A percentile compares a stretch with the other conserved stretches of the same genome.
Evolutionary conservation across 495 filamentous ascomycete genomes (phyloP).

Genomic region (Rusavskia elegans): DNA sequence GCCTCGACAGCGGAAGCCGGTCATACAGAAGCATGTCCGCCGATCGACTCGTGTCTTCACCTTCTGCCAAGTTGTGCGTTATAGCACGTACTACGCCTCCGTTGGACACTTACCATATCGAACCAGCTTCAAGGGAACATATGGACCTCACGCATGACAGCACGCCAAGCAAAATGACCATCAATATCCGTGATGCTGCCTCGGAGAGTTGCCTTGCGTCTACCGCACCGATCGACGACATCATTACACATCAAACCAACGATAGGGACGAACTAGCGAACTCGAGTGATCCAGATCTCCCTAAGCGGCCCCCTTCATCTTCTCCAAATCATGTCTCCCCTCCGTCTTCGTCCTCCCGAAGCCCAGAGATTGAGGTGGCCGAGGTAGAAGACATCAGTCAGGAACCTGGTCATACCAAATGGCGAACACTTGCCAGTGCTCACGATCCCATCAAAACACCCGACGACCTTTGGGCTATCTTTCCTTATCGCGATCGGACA

Average conservation of each 20-base stretch:
- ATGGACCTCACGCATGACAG: slow-evolving; percentile 20
- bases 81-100: slow-evolving; percentile 18
- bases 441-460: slow-evolving; percentile 7
- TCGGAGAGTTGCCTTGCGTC: neutral
- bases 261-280: neutral
- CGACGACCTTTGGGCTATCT: slow-evolving; percentile 4
- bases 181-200: slow-evolving; percentile 24
- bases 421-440: slow-evolving; percentile 24
- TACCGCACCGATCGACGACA: neutral
- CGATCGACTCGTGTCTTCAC: slow-evolving; percentile 15
- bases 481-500: slow-evolving; percentile 10
- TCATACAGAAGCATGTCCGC: slow-evolving; percentile 29
- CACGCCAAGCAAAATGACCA: slow-evolving; percentile 37
- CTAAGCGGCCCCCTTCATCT: neutral
- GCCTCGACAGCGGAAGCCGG: slow-evolving; percentile 40
- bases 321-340: slow-evolving; percentile 26
- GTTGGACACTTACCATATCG: slow-evolving; percentile 1
- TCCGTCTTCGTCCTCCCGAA: slow-evolving; percentile 32
- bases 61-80: slow-evolving; percentile 9
- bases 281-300: neutral
- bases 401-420: slow-evolving; percentile 27
- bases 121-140: slow-evolving; percentile 13
- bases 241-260: neutral
- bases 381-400: slow-evolving; percentile 40
- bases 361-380: slow-evolving; percentile 38